Base-by-base conservation (phyloP, 2,329 filamentous ascomycete genomes). In the Talaromyces atroroseus region DNA sequence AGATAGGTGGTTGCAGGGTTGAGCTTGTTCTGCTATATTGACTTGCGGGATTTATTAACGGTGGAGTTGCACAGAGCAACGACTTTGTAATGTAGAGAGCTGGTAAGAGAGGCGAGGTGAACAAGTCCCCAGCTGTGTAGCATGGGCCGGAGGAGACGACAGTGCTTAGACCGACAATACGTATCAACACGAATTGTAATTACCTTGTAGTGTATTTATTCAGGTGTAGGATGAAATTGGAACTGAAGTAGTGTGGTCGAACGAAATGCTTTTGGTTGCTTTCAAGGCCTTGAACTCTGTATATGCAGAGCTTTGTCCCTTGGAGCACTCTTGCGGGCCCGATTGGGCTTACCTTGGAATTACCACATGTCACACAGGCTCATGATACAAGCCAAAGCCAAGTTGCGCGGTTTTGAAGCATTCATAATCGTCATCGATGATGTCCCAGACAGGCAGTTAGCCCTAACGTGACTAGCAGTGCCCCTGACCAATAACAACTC, bases 151-250 rank as follows among this genome's bases (percentile, higher is more conserved):
- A 44, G n/a, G 51, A 38, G 4, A 21, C 46, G 40, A 50, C 46
- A 26, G 38, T 54, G 20, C 34, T 57, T 21, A 58, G 47, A 10
- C 56, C 56, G 23, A 58, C 34, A 3, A 58, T 12, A 14, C 56
- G n/a, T n/a, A n/a, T n/a, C 56, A 54, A 58, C 40, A 34, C 56
- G 56, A 34, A 58, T 58, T n/a, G 56, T 50, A 16, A 38, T 51
- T 51, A 58, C 54, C 12, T 50, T 40, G 14, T 47, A 21, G n/a
- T 10, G 18, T 49, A 2, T 54, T 11, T 32, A 11, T 32, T 32
- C 29, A 18, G 11, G 16, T 16, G 44, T 16, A 14, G 20, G n/a
- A 40, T 38, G 10, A 29, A 54, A 8, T n/a, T n/a, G 11, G 2
- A 26, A 49, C 5, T 32, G 21, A 32, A 32, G 8, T 32, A 32